phyloP scores from a whole-genome alignment of 352 stramenopile genomes.

The Pythium brachiatum region DNA sequence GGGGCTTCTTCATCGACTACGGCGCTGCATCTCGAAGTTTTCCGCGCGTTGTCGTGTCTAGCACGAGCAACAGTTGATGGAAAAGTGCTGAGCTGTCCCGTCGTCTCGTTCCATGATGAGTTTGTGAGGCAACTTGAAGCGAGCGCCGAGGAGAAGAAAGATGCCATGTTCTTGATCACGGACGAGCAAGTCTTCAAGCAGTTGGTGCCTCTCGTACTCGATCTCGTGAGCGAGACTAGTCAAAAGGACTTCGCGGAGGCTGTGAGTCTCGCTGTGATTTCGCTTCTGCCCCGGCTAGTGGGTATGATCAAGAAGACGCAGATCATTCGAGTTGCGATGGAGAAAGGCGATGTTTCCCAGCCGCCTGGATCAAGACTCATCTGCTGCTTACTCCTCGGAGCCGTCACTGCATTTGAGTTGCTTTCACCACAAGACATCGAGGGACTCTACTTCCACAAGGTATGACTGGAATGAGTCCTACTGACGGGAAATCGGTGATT shows the following conservation, averaged over 20 bases:
- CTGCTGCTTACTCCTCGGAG: constrained; percentile 70
- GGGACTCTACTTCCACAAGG: constrained; percentile 81
- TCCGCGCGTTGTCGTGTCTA: constrained; percentile 54
- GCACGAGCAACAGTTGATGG: constrained; percentile 66
- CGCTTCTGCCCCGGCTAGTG: constrained; percentile 51
- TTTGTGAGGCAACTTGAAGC: constrained; percentile 47
- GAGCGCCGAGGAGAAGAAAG: constrained; percentile 50
- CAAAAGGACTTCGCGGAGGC: constrained; percentile 75
- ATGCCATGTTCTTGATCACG: constrained; percentile 63
- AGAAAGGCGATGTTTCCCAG: constrained; percentile 82
- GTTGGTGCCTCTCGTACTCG: constrained; percentile 65
- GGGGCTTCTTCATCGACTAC: constrained; percentile 17
- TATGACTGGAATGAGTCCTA: constrained; percentile 8
- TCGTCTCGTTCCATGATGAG: constrained; percentile 60
- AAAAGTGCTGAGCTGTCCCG: constrained; percentile 59
- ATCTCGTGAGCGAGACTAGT: constrained; percentile 72
- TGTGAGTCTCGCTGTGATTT: constrained; percentile 57
- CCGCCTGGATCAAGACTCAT: constrained; percentile 72
- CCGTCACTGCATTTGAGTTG: constrained; percentile 67
- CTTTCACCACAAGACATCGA: constrained; percentile 72
- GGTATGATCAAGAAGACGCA: constrained; percentile 76
- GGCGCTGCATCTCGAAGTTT: constrained; percentile 56
- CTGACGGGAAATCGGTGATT: not conserved
- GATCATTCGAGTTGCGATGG: constrained; percentile 81
- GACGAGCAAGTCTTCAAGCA: constrained; percentile 78